Evolutionary conservation across 129 eudicot genomes (phyloP).

Genomic region (Kitagawia praeruptora): DNA sequence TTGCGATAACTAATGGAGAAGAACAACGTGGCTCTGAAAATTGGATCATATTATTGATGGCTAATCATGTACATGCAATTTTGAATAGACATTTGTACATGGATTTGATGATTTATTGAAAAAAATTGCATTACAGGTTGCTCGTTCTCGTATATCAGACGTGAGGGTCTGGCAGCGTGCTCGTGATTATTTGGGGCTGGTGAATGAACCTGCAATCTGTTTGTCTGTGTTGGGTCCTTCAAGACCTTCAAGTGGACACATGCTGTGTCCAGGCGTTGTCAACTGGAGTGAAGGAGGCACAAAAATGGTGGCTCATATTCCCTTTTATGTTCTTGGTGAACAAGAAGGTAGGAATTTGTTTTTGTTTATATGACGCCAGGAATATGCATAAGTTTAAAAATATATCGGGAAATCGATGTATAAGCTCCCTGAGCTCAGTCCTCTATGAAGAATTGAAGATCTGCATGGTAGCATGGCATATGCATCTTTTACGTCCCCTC

Average conservation of each 20-base stretch:
- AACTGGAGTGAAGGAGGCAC: conserved; percentile 74
- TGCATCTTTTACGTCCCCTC: background rate
- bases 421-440: background rate
- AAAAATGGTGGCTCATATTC: conserved; percentile 74
- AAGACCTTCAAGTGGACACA: conserved; percentile 41
- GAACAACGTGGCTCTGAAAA: background rate
- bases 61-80: background rate
- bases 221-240: conserved; percentile 81
- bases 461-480: background rate
- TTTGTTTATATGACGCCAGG: too few species aligned
- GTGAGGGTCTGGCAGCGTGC: conserved; percentile 88
- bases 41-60: background rate
- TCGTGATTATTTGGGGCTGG: conserved; percentile 78
- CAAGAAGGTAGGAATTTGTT: conserved; percentile 49
- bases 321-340: conserved; percentile 71
- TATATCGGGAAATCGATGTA: background rate
- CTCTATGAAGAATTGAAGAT: background rate
- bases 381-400: background rate
- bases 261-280: conserved; percentile 65
- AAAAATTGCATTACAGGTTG: conserved; percentile 48
- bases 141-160: conserved; percentile 88
- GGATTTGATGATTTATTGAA: background rate
- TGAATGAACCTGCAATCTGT: conserved; percentile 94
- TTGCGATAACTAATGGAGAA: background rate
- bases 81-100: background rate